These are phyloP conservation scores for Alternaria solani DNA, from an alignment of 2,329 filamentous ascomycete genomes.

Conservation along the genomic window DNA sequence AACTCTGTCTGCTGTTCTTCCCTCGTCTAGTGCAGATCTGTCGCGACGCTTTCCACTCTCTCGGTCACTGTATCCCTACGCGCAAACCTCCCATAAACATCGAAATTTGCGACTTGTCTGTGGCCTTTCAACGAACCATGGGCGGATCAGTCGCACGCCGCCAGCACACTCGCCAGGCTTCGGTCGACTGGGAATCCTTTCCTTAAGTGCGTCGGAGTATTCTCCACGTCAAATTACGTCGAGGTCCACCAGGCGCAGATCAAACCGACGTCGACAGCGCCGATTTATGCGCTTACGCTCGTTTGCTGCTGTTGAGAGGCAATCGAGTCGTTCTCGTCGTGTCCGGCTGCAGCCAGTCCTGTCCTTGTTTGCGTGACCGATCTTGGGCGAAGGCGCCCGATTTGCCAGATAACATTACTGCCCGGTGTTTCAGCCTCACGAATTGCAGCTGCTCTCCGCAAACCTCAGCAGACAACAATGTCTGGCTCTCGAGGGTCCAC, in stretches of 20 bases:
- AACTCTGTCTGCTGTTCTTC: not conserved
- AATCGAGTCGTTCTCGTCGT: slow-evolving; percentile 13
- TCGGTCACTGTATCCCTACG: not conserved
- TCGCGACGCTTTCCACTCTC: not conserved
- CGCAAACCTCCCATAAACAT: slow-evolving; percentile 1
- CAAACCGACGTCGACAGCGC: slow-evolving; percentile 16
- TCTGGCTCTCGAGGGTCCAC: slow-evolving; percentile 9
- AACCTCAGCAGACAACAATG: slow-evolving; percentile 12
- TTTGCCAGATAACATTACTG: slow-evolving; percentile 16
- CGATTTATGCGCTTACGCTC: slow-evolving; percentile 9
- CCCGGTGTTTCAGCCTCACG: slow-evolving; percentile 33
- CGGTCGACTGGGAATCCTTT: slow-evolving; percentile 14
- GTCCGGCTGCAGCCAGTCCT: slow-evolving; percentile 6
- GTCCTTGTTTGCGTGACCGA: slow-evolving; percentile 2
- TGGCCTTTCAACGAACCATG: slow-evolving; percentile 3
- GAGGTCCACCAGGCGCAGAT: slow-evolving; percentile 30
- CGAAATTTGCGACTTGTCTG: slow-evolving; percentile 1
- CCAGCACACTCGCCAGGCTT: not conserved
- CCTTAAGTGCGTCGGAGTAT: slow-evolving; percentile 14
- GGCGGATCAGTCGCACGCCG: not conserved
- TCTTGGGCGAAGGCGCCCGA: slow-evolving; percentile 23
- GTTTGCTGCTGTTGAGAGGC: slow-evolving; percentile 8
- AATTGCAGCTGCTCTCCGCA: slow-evolving; percentile 18
- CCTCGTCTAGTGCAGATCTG: slow-evolving; percentile 3
- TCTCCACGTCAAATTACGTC: slow-evolving; percentile 11